Evolutionary conservation across 805 yeast genomes (phyloP).

Genomic region (Nakazawaea peltata): DNA sequence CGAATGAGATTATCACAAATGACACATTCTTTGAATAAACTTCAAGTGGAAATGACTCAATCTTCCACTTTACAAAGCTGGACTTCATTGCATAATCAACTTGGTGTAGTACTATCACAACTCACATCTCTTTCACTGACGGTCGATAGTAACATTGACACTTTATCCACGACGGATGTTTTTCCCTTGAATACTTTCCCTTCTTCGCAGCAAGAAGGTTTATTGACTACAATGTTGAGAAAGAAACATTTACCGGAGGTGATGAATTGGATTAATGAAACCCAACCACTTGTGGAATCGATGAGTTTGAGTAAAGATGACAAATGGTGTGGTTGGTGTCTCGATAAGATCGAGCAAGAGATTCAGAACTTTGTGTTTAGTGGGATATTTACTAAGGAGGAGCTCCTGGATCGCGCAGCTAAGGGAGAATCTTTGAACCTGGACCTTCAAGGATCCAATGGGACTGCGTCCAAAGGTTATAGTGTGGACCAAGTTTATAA

Average conservation of each 20-base stretch:
- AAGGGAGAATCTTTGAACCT: too few species aligned
- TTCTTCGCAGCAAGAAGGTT: constrained; percentile 72
- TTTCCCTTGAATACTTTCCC: constrained; percentile 85
- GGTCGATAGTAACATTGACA: constrained; percentile 50
- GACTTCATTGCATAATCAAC: constrained; percentile 75
- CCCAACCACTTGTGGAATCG: constrained; percentile 6
- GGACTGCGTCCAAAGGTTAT: constrained; percentile 11
- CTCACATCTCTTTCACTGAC: constrained; percentile 68
- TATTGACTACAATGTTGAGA: constrained; percentile 75
- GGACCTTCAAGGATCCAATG: constrained; percentile 15
- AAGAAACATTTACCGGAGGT: constrained; percentile 90
- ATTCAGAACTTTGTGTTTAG: constrained; percentile 52
- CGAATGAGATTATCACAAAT: constrained; percentile 55
- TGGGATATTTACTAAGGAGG: constrained; percentile 51
- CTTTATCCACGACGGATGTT: constrained; percentile 60
- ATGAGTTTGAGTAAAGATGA: constrained; percentile 17
- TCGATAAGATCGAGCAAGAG: constrained; percentile 28
- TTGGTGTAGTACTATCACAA: constrained; percentile 78
- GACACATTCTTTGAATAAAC: constrained; percentile 49
- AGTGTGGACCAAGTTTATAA: constrained; percentile 30
- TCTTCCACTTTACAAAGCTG: constrained; percentile 34
- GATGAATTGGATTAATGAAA: constrained; percentile 64
- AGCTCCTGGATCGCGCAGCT: too few species aligned
- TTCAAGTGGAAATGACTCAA: constrained; percentile 44
- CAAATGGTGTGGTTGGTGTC: constrained; percentile 61